Percentiles rank a stretch among this genome's conserved stretches.
Conservation (phyloP, 345 rosid genomes). For the Brassica napus region DNA sequence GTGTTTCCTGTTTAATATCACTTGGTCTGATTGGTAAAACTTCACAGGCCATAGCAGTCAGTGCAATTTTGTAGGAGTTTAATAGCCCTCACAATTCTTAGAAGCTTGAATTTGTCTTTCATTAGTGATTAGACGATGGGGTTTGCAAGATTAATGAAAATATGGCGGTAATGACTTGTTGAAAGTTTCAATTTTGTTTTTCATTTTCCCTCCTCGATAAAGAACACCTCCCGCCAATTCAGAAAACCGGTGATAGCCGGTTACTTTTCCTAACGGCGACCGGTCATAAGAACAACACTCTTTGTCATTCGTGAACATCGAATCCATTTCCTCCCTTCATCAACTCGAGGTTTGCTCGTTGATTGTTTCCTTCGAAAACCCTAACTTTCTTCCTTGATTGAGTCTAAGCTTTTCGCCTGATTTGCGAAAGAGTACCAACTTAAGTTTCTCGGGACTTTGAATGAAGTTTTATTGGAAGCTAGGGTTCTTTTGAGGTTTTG, state of each 20-base stretch:
- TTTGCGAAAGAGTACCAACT: background rate
- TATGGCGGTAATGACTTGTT: background rate
- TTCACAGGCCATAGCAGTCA: background rate
- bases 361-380: background rate
- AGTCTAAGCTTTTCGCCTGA: background rate
- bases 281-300: constrained; percentile 19
- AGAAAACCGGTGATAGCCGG: constrained; percentile 40
- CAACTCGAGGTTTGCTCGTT: background rate
- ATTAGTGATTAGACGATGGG: background rate
- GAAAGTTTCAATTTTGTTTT: background rate
- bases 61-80: background rate
- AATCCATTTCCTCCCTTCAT: background rate
- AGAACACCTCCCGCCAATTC: constrained; percentile 47
- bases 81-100: background rate
- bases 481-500: constrained; percentile 27
- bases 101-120: background rate
- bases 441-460: constrained; percentile 11
- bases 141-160: background rate
- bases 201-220: constrained; percentile 17
- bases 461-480: constrained; percentile 32
- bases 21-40: background rate
- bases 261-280: background rate
- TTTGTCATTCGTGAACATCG: background rate
- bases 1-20: background rate
- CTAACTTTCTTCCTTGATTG: background rate